Evolutionary conservation across 2,329 filamentous ascomycete species (phyloP), one percentile per base, ranked within the genome.

Genomic region (Aureobasidium sp.): DNA sequence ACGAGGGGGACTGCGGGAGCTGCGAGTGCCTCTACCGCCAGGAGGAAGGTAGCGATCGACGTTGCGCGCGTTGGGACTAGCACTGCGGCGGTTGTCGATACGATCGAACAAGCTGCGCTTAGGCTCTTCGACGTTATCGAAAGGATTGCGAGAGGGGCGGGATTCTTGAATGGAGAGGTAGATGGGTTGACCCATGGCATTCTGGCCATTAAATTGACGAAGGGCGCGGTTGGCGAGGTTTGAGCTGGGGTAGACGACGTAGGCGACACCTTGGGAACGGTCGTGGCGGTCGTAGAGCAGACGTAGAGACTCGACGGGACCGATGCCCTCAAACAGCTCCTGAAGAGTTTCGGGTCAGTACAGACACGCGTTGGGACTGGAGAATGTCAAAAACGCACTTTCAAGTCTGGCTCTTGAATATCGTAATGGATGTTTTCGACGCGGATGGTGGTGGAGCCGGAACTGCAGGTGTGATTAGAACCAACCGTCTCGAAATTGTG

Each of bases 381-480:
- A 25, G 27, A 10, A 10, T 47, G 48, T 27, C 57, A 64, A 59
- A 2, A 21, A 61, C 48, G 25, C 13, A 53, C 49, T 29, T n/a
- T 61, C 39, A 61, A 37, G 71, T 96, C 92, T 41, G 87, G 86
- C 73, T 93, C 85, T 13, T 88, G 92, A 64, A 97, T 81, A 64
- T 97, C 92, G 74, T 96, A 97, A 74, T 97, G 92, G 62, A 97
- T 78, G 72, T 96, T 96, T 64, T 95, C 90, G 64, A 96, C 87
- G 66, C 87, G 87, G 66, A 97, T 93, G 49, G 86, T 81, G 67
- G 86, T 85, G 61, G 77, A 76, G 32, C 36, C 47, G 59, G 55
- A n/a, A 25, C 63, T 61, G 36, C 55, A 37, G 14, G 14, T 5
- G 25, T 21, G 32, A 21, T 48, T 29, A 47, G 53, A 27, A 16